phyloP scores from a whole-genome alignment of 805 yeast genomes.

The Metschnikowia dekortorum region DNA sequence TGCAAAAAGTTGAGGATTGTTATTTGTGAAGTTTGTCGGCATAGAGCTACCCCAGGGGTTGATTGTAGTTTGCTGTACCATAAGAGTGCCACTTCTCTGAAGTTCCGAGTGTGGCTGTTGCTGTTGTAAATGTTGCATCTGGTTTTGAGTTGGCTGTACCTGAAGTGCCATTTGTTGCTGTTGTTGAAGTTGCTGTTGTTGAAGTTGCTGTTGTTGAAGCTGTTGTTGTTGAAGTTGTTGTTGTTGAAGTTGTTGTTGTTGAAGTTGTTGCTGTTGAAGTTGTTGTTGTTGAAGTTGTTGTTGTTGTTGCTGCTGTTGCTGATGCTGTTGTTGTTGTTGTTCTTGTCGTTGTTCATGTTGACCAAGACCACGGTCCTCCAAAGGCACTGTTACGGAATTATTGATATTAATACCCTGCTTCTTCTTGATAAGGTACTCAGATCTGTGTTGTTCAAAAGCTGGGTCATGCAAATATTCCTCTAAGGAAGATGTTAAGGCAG shows the following conservation, averaged over 20 bases:
- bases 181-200: slow-evolving; percentile 5
- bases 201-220: slow-evolving; percentile 4
- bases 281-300: background rate
- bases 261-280: background rate
- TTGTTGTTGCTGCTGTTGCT: slow-evolving; percentile 28
- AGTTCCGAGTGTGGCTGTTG: slow-evolving; percentile 4
- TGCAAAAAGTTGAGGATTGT: slow-evolving; percentile 6
- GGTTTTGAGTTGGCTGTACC: slow-evolving; percentile 1
- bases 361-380: slow-evolving; percentile 4
- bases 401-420: slow-evolving; percentile 16
- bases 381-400: background rate
- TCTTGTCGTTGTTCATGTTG: slow-evolving; percentile 48
- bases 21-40: slow-evolving; percentile 10
- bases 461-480: slow-evolving; percentile 89
- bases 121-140: background rate
- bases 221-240: slow-evolving; percentile 4
- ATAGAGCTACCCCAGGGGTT: slow-evolving; percentile 36
- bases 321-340: slow-evolving; percentile 44
- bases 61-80: slow-evolving; percentile 35
- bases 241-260: background rate
- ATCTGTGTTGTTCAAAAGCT: slow-evolving; percentile 72
- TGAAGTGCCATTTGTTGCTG: slow-evolving; percentile 3
- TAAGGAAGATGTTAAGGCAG: slow-evolving; percentile 79
- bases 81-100: slow-evolving; percentile 23
- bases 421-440: slow-evolving; percentile 71